Conservation (phyloP, 2,329 filamentous ascomycete species). For the Colletotrichum filicis region DNA sequence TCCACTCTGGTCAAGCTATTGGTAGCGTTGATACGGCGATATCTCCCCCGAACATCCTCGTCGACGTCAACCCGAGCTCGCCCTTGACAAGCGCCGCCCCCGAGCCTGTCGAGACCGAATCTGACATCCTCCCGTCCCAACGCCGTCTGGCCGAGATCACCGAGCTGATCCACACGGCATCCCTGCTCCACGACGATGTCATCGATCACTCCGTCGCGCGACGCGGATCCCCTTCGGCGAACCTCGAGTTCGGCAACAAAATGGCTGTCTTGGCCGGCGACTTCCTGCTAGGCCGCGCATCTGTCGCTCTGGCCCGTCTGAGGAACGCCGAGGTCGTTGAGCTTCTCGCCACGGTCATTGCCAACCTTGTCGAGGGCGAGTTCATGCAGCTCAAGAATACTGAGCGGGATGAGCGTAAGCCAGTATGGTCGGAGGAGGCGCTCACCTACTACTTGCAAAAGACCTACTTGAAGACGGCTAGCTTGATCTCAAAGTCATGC, state of each 20-base stretch:
- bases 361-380: conserved; percentile 96
- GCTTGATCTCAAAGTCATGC: conserved; percentile 95
- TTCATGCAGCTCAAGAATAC: conserved; percentile 99
- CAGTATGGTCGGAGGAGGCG: conserved; percentile 87
- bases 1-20: conserved; percentile 52
- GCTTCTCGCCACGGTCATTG: conserved; percentile 93
- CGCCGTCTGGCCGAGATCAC: conserved; percentile 94
- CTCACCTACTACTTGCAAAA: conserved; percentile 96
- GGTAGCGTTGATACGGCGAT: conserved; percentile 64
- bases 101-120: conserved; percentile 52
- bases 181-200: conserved; percentile 96
- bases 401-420: conserved; percentile 84
- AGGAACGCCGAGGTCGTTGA: conserved; percentile 95
- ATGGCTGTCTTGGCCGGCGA: conserved; percentile 99
- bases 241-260: conserved; percentile 97
- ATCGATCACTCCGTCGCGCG: conserved; percentile 92
- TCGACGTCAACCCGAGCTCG: conserved; percentile 81
- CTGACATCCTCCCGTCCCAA: conserved; percentile 90
- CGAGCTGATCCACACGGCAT: conserved; percentile 96
- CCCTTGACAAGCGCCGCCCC: conserved; percentile 59
- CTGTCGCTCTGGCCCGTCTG: conserved; percentile 89
- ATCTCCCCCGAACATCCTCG: conserved; percentile 69
- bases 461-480: conserved; percentile 97
- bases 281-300: conserved; percentile 92
- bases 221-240: conserved; percentile 87